phyloP scores from a whole-genome alignment of 177 flowering plant species.

The Telopea speciosissima region DNA sequence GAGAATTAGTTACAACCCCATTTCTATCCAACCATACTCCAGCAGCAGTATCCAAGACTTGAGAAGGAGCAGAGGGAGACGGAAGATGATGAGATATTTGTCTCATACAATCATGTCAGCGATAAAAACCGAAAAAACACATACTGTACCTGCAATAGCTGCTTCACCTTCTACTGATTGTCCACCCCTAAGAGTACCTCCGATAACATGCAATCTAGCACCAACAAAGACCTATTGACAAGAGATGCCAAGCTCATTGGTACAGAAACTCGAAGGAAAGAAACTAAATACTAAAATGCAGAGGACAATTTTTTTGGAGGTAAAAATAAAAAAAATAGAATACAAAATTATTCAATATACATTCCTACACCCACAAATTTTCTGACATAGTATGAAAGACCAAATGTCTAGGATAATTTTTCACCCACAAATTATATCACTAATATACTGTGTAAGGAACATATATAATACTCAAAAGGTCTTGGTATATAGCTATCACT shows the following conservation, averaged over 20 bases:
- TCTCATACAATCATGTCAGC: background rate
- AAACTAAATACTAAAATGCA: too few relatives aligned
- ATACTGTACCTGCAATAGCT: slow-evolving; percentile 63
- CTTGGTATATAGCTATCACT: slow-evolving; percentile 23
- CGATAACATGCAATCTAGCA: slow-evolving; percentile 91
- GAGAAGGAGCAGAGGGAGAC: background rate
- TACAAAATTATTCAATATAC: too few relatives aligned
- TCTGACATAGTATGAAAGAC: too few relatives aligned
- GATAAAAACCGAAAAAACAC: slow-evolving; percentile 4
- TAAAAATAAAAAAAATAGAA: too few relatives aligned
- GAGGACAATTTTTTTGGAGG: too few relatives aligned
- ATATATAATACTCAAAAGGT: background rate
- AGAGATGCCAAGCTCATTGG: slow-evolving; percentile 13
- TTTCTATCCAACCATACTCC: slow-evolving; percentile 96
- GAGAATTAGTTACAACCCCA: slow-evolving; percentile 79
- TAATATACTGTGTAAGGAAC: too few relatives aligned
- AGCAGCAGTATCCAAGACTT: slow-evolving; percentile 97
- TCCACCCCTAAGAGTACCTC: slow-evolving; percentile 87
- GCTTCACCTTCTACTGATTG: slow-evolving; percentile 85
- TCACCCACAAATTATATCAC: too few relatives aligned
- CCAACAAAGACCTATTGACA: slow-evolving; percentile 84
- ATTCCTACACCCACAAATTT: too few relatives aligned
- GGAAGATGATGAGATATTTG: too few relatives aligned
- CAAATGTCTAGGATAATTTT: too few relatives aligned
- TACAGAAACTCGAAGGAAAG: background rate